A percentile compares a stretch with the other conserved stretches of the same genome.
Conservation (phyloP, 1,284 basidiomycete species). For the Flammula alnicola region DNA sequence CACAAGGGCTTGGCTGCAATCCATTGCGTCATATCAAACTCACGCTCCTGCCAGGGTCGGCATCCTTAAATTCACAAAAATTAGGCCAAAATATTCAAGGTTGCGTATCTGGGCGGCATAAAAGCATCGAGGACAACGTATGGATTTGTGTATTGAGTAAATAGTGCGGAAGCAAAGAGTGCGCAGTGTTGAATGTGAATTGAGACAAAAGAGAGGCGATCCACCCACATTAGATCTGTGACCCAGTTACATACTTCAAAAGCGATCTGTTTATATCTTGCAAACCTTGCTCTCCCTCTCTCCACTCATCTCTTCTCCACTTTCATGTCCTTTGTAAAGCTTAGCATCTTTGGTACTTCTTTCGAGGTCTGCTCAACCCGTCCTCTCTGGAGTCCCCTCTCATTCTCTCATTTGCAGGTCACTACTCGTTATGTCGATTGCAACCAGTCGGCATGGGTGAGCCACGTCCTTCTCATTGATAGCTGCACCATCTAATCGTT, state of each 20-base stretch:
- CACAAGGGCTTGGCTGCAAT: conserved; percentile 15
- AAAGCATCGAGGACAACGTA: background rate
- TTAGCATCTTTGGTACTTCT: conserved; percentile 97
- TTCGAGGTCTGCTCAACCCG: conserved; percentile 73
- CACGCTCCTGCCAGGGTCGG: too few relatives aligned
- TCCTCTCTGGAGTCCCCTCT: conserved; percentile 11
- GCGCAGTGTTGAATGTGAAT: background rate
- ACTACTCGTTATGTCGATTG: conserved; percentile 98
- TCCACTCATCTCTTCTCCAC: conserved; percentile 22
- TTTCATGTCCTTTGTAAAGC: conserved; percentile 93
- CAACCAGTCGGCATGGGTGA: conserved; percentile 99
- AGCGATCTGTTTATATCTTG: conserved; percentile 12
- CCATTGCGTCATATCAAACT: conserved; percentile 36
- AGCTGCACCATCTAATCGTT: conserved; percentile 17
- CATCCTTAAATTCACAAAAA: conserved; percentile 3
- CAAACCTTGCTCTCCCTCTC: conserved; percentile 5
- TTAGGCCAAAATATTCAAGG: conserved; percentile 1
- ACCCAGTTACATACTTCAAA: conserved; percentile 13
- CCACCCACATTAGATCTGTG: conserved; percentile 8
- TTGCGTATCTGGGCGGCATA: too few relatives aligned
- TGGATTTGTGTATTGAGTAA: background rate
- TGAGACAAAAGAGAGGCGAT: conserved; percentile 2
- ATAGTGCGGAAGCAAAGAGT: background rate
- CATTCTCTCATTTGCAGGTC: conserved; percentile 57
- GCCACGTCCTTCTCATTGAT: conserved; percentile 29